Conservation (phyloP, 495 filamentous ascomycete species). For the Hyaloscypha variabilis region DNA sequence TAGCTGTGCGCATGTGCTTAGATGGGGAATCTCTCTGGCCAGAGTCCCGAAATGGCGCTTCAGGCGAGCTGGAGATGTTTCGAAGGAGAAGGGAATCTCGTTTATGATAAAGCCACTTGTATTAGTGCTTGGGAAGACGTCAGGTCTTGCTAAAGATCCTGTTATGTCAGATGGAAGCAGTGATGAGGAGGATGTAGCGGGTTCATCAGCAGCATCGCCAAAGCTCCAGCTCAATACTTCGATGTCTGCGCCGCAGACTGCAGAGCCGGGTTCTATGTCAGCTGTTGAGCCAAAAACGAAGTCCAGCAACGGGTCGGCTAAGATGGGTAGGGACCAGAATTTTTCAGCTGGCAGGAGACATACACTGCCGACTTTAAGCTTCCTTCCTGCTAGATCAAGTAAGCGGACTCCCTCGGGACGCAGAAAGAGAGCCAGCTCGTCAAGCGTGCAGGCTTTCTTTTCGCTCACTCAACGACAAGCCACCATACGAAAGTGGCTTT, state of each 20-base stretch:
- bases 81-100: constrained; percentile 17
- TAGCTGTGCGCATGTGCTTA: constrained; percentile 73
- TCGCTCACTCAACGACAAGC: constrained; percentile 81
- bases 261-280: constrained; percentile 19
- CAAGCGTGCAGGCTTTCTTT: constrained; percentile 70
- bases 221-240: constrained; percentile 18
- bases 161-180: constrained; percentile 11
- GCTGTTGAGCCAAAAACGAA: constrained; percentile 22
- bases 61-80: constrained; percentile 47
- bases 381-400: constrained; percentile 15
- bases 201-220: not conserved
- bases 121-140: constrained; percentile 25
- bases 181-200: constrained; percentile 17
- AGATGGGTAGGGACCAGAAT: not conserved
- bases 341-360: constrained; percentile 25
- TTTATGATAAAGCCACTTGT: constrained; percentile 16
- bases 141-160: constrained; percentile 18
- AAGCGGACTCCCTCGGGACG: constrained; percentile 61
- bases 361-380: constrained; percentile 24
- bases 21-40: constrained; percentile 83
- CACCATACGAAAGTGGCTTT: constrained; percentile 74
- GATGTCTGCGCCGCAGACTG: not conserved
- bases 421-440: constrained; percentile 67
- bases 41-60: constrained; percentile 93
- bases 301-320: constrained; percentile 2